A percentile compares a stretch with the other conserved stretches of the same genome.
Evolutionary conservation across 202 grass and related monocot species (phyloP).

Genomic region (Panicum hallii): DNA sequence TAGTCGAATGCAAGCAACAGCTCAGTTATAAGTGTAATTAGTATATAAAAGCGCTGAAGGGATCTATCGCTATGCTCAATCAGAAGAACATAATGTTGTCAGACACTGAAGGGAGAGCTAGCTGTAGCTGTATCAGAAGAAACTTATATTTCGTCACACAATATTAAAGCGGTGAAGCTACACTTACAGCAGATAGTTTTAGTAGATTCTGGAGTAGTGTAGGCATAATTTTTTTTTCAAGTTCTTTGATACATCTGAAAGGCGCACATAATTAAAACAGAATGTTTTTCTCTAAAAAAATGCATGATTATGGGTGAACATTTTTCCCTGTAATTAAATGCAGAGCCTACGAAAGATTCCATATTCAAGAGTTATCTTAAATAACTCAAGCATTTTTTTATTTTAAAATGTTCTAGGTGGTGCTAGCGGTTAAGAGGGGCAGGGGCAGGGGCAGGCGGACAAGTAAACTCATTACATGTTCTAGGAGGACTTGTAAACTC

Average conservation of each 20-base stretch:
- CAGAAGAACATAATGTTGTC: constrained; percentile 6
- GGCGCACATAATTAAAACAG: background rate
- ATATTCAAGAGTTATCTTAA: background rate
- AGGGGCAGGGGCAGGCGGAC: background rate
- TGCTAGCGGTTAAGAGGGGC: background rate
- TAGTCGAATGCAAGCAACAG: constrained; percentile 48
- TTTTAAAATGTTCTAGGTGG: background rate
- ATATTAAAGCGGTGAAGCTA: background rate
- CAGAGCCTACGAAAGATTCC: background rate
- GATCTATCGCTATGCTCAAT: constrained; percentile 20
- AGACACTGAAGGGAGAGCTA: constrained; percentile 2
- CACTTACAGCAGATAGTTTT: background rate
- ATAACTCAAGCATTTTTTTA: background rate
- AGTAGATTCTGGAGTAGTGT: background rate
- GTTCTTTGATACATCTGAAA: background rate
- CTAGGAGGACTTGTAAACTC: background rate
- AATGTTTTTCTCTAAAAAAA: background rate
- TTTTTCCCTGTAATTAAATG: background rate
- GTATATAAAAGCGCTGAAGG: background rate
- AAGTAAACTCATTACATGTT: constrained; percentile 4
- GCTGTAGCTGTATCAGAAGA: background rate
- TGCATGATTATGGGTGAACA: background rate
- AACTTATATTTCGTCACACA: background rate
- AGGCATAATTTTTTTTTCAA: background rate
- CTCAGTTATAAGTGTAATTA: background rate